Conservation (phyloP, 139 green algal species). For the Micractinium conductrix region DNA sequence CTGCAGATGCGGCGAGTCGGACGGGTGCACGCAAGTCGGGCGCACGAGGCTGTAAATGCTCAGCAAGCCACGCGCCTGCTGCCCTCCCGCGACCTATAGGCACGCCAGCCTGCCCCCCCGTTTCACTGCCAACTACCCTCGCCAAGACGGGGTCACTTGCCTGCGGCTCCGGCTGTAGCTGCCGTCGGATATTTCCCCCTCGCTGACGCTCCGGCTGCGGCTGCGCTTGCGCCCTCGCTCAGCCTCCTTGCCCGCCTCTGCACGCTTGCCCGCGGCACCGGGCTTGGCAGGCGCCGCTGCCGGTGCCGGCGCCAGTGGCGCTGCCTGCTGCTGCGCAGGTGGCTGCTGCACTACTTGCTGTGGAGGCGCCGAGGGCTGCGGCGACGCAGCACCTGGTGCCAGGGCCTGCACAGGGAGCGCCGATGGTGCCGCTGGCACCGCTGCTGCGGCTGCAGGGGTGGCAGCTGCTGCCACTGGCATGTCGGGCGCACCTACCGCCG, state of each 20-base stretch:
- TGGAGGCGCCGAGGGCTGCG: background rate
- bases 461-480: background rate
- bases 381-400: background rate
- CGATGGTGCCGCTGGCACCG: background rate
- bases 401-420: background rate
- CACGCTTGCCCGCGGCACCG: background rate
- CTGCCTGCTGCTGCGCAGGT: background rate
- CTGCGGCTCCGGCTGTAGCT: slow-evolving; percentile 13
- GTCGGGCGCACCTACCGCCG: background rate
- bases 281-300: background rate
- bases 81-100: too few relatives aligned
- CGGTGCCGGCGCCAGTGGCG: background rate
- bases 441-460: background rate
- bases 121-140: too few relatives aligned
- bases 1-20: too few relatives aligned
- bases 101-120: too few relatives aligned
- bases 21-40: too few relatives aligned
- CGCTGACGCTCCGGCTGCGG: slow-evolving; percentile 1
- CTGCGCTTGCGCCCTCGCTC: background rate
- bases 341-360: background rate
- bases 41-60: too few relatives aligned
- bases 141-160: slow-evolving; percentile 12
- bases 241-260: background rate
- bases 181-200: background rate
- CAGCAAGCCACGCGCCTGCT: too few relatives aligned